phyloP scores from a whole-genome alignment of 768 basidiomycete genomes.

The Fomitopsis serialis region DNA sequence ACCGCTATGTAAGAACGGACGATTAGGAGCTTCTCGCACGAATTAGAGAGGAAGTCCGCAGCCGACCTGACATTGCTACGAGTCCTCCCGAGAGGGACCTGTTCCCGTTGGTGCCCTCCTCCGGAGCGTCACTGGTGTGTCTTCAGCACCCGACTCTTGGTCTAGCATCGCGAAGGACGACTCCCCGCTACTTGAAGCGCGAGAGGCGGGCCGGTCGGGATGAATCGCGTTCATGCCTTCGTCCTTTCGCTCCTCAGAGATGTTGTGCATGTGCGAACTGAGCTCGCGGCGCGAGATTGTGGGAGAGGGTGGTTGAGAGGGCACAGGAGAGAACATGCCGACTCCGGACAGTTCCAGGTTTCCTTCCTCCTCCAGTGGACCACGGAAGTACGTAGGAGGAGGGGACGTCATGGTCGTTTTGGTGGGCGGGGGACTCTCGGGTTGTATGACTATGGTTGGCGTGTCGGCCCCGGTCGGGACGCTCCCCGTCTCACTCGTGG shows the following conservation, averaged over 20 bases:
- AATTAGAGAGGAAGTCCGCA: too few species aligned
- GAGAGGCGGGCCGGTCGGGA: slow-evolving; percentile 8
- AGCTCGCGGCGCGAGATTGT: slow-evolving; percentile 28
- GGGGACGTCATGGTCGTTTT: slow-evolving; percentile 2
- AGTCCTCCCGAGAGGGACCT: not conserved
- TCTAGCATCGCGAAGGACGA: slow-evolving; percentile 21
- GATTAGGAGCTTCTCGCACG: not conserved
- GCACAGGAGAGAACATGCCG: slow-evolving; percentile 68
- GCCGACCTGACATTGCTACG: not conserved
- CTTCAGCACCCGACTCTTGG: slow-evolving; percentile 19
- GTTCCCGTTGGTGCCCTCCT: slow-evolving; percentile 4
- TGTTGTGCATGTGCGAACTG: slow-evolving; percentile 7
- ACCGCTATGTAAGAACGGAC: not conserved
- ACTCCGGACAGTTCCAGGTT: slow-evolving; percentile 61
- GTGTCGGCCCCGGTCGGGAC: slow-evolving; percentile 1
- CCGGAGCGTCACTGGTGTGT: slow-evolving; percentile 16
- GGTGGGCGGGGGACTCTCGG: slow-evolving; percentile 4
- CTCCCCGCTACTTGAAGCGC: slow-evolving; percentile 19
- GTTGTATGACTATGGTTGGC: slow-evolving; percentile 10
- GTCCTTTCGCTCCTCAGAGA: not conserved
- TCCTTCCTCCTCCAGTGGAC: slow-evolving; percentile 22
- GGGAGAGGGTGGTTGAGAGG: slow-evolving; percentile 63
- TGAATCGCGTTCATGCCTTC: slow-evolving; percentile 5
- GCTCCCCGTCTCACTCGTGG: slow-evolving; percentile 47
- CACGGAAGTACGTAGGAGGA: slow-evolving; percentile 12